Percentiles rank a stretch among this genome's conserved stretches.
These are phyloP conservation scores for Phytophthora citrophthora DNA, from an alignment of 352 stramenopile species.

Conservation along the genomic window DNA sequence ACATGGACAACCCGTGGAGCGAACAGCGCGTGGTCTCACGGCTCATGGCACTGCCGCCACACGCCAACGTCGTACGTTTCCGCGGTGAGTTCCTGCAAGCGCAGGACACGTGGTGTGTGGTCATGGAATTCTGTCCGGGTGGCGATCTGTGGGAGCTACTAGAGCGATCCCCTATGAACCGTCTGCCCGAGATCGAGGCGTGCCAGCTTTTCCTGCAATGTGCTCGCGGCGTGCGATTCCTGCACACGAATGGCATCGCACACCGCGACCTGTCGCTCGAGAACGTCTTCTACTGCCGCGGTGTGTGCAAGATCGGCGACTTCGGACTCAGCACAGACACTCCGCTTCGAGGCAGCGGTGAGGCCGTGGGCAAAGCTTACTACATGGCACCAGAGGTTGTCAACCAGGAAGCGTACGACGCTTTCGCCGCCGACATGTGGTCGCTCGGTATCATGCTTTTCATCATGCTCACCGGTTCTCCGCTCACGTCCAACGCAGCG, in stretches of 20 bases:
- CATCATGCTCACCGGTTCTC: conserved; percentile 67
- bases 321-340: conserved; percentile 56
- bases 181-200: conserved; percentile 28
- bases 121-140: conserved; percentile 59
- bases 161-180: conserved; percentile 25
- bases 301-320: conserved; percentile 55
- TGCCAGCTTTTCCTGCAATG: conserved; percentile 41
- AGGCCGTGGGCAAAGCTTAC: conserved; percentile 53
- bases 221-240: conserved; percentile 39
- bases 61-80: conserved; percentile 56
- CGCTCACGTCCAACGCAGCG: conserved; percentile 39
- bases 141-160: conserved; percentile 54
- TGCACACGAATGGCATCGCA: conserved; percentile 47
- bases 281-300: conserved; percentile 48
- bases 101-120: conserved; percentile 48
- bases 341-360: conserved; percentile 10
- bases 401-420: conserved; percentile 41
- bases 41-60: conserved; percentile 31
- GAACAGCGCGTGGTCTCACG: conserved; percentile 36
- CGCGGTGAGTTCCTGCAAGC: conserved; percentile 49
- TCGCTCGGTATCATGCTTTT: conserved; percentile 72
- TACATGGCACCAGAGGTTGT: conserved; percentile 72
- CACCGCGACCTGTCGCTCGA: conserved; percentile 64
- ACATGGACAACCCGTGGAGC: conserved; percentile 55
- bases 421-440: conserved; percentile 62